Evolutionary conservation across 2,329 filamentous ascomycete genomes (phyloP).

Genomic region (Emmonsiellopsis sp.): DNA sequence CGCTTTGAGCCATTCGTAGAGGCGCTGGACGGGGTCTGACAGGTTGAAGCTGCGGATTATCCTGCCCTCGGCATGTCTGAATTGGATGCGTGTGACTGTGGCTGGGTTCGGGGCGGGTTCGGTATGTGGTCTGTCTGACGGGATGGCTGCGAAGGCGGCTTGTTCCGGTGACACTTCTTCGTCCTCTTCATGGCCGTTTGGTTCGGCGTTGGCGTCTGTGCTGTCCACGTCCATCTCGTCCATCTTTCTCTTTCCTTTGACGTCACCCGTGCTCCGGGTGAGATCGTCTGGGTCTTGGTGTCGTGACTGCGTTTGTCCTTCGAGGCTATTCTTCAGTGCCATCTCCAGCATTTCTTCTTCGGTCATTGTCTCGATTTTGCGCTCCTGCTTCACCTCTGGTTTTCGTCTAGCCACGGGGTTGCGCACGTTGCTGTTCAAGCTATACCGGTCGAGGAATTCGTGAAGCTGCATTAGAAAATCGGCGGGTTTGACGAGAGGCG

Average conservation of each 20-base stretch:
- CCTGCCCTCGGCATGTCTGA: slow-evolving; percentile 74
- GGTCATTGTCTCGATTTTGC: slow-evolving; percentile 80
- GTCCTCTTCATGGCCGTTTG: slow-evolving; percentile 20
- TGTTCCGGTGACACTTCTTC: slow-evolving; percentile 22
- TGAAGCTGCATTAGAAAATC: slow-evolving; percentile 88
- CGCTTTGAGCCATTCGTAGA: slow-evolving; percentile 96
- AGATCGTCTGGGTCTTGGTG: slow-evolving; percentile 78
- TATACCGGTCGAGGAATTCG: slow-evolving; percentile 96
- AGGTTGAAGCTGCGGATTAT: slow-evolving; percentile 79
- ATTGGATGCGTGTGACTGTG: slow-evolving; percentile 80
- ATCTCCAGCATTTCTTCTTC: slow-evolving; percentile 97
- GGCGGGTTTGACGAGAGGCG: slow-evolving; percentile 61
- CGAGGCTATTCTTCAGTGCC: slow-evolving; percentile 81
- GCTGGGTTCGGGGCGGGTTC: slow-evolving; percentile 67
- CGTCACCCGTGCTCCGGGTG: slow-evolving; percentile 55
- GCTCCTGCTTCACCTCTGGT: slow-evolving; percentile 57
- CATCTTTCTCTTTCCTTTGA: slow-evolving; percentile 45
- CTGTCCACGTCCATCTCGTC: slow-evolving; percentile 36
- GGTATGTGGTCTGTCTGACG: slow-evolving; percentile 60
- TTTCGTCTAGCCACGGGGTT: slow-evolving; percentile 82
- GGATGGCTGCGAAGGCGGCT: slow-evolving; percentile 60
- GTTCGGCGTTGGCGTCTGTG: slow-evolving; percentile 21
- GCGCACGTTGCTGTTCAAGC: slow-evolving; percentile 75
- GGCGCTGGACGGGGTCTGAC: slow-evolving; percentile 65
- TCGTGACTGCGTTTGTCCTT: slow-evolving; percentile 41